Conservation (phyloP, 169 alveolate genomes). For the Eimeria maxima region DNA sequence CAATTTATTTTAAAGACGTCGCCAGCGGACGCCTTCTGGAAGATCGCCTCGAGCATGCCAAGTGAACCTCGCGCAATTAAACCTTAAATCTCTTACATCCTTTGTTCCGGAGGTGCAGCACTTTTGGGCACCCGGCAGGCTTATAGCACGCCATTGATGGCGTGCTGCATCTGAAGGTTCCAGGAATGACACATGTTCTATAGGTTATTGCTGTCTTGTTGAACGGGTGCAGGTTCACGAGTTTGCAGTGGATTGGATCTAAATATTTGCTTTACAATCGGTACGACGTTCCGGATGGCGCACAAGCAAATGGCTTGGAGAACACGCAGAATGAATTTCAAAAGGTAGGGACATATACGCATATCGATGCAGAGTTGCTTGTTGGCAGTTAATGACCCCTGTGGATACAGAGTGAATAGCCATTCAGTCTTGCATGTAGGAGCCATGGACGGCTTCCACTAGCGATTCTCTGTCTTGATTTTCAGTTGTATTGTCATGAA, state of each 20-base stretch:
- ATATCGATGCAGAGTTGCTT: too few relatives aligned
- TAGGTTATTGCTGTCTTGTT: background rate
- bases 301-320: slow-evolving; percentile 49
- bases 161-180: background rate
- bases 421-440: background rate
- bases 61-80: background rate
- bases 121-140: background rate
- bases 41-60: slow-evolving; percentile 46
- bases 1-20: slow-evolving; percentile 6
- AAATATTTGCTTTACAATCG: slow-evolving; percentile 38
- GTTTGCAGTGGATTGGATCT: slow-evolving; percentile 60
- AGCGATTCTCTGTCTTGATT: background rate
- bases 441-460: background rate
- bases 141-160: background rate
- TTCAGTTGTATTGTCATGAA: slow-evolving; percentile 60
- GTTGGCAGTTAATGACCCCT: background rate
- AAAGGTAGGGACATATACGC: background rate
- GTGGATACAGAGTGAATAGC: too few relatives aligned
- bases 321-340: slow-evolving; percentile 63
- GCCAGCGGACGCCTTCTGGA: background rate
- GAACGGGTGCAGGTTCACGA: slow-evolving; percentile 55
- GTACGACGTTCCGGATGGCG: slow-evolving; percentile 49
- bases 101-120: background rate
- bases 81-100: background rate
- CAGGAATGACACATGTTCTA: background rate